These are phyloP conservation scores for Acanthamoeba healyi DNA, from an alignment of 208 protist species.

Conservation along the genomic window DNA sequence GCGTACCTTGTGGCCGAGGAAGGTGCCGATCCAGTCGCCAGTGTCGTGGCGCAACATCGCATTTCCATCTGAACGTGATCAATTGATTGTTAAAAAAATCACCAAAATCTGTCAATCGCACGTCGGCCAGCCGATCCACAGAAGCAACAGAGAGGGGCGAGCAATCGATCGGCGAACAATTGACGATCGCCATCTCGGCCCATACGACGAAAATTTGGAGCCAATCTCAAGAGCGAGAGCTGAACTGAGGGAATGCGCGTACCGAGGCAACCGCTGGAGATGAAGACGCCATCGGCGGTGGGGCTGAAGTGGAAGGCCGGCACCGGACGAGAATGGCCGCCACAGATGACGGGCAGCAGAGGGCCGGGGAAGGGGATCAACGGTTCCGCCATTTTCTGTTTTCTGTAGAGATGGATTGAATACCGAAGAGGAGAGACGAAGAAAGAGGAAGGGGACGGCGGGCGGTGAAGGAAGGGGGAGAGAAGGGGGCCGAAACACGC, in stretches of 20 bases:
- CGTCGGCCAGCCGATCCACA: too few relatives aligned
- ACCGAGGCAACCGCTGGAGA: slow-evolving; percentile 80
- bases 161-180: too few relatives aligned
- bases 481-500: background rate
- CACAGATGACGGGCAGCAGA: slow-evolving; percentile 79
- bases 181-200: too few relatives aligned
- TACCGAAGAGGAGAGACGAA: background rate
- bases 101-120: background rate
- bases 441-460: background rate
- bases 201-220: background rate
- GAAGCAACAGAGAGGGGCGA: too few relatives aligned
- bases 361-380: slow-evolving; percentile 8
- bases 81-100: too few relatives aligned
- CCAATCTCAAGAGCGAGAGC: background rate
- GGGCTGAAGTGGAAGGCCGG: slow-evolving; percentile 68
- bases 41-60: slow-evolving; percentile 95
- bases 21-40: slow-evolving; percentile 96
- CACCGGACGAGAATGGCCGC: slow-evolving; percentile 82
- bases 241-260: background rate
- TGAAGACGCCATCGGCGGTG: slow-evolving; percentile 76
- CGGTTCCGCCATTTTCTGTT: background rate
- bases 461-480: background rate
- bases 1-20: slow-evolving; percentile 94
- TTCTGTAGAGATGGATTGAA: background rate
- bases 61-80: slow-evolving; percentile 89